Evolutionary conservation across 179 eudicot species (phyloP), one percentile per base, ranked within the genome.

Genomic region (Amaranthus tricolor): DNA sequence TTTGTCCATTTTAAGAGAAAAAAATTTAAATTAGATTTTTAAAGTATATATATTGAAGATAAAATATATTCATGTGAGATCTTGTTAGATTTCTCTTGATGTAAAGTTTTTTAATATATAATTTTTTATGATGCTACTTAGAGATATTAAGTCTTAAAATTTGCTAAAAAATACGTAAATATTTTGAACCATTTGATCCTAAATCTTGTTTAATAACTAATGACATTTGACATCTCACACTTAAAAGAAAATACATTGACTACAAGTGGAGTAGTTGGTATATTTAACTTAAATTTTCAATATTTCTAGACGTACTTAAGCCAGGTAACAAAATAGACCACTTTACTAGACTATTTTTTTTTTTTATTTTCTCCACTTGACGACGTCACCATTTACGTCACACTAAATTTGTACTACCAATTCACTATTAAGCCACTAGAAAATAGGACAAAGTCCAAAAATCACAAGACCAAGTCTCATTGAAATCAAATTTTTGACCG

Each of bases 401-500:
- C 65, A 53, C 43, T 54, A 62, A 52, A 19, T 21, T 44, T 77
- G 44, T 44, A 62, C 40, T 20, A 54, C 20, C 21, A 5, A 6
- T 70, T 63, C 53, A 65, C n/a, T 55, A 3, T 13, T 21, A 64
- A 64, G 43, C n/a, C 47, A 68, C 54, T 48, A 24, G n/a, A 40
- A 76, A 43, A 3, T 50, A 40, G 59, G 60, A 31, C 60, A 60
- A 59, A 16, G 48, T 61, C 68, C 45, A 76, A 60, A 53, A 62
- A 61, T 47, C 5, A 54, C 58, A 52, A 43, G 80, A 77, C 80
- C 66, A 45, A 63, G 75, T 79, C 78, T 69, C 70, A 63, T 62
- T 44, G 15, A 56, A 58, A 58, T 49, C 9, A 48, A 57, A 6
- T 24, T 53, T 79, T 79, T 79, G 82, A 79, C 79, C 82, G 76